phyloP scores from a whole-genome alignment of 2,329 filamentous ascomycete species.

The Xylariaceae sp. region DNA sequence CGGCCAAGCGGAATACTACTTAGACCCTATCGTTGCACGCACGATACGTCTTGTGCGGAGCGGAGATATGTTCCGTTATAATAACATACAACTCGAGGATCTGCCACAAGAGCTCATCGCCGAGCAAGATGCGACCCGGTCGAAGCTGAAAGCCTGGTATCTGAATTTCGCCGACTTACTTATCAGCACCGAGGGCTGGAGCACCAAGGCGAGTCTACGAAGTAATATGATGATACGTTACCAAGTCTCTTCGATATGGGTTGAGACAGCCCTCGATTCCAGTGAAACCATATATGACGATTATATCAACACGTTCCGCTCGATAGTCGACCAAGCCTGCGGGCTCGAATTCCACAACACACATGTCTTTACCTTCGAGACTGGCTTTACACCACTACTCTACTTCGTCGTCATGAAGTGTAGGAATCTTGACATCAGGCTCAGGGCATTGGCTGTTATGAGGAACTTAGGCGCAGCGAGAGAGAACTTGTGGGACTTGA shows the following conservation, averaged over 20 bases:
- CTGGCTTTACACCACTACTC: slow-evolving; percentile 38
- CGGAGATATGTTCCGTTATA: slow-evolving; percentile 29
- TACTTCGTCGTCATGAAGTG: slow-evolving; percentile 40
- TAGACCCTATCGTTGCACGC: slow-evolving; percentile 31
- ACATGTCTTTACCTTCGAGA: slow-evolving; percentile 40
- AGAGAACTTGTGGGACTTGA: slow-evolving; percentile 39
- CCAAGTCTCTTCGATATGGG: slow-evolving; percentile 35
- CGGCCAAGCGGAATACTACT: slow-evolving; percentile 29
- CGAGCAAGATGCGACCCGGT: slow-evolving; percentile 22
- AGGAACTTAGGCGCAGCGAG: slow-evolving; percentile 27
- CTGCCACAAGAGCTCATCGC: slow-evolving; percentile 18
- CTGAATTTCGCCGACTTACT: slow-evolving; percentile 23
- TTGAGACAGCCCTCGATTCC: slow-evolving; percentile 26
- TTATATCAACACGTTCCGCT: slow-evolving; percentile 29
- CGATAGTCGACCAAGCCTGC: slow-evolving; percentile 29
- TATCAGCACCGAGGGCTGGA: not conserved
- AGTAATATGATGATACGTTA: slow-evolving; percentile 31
- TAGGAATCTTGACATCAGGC: slow-evolving; percentile 35
- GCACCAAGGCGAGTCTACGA: slow-evolving; percentile 2
- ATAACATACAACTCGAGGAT: slow-evolving; percentile 8
- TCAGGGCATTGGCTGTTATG: slow-evolving; percentile 35
- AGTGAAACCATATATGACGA: slow-evolving; percentile 37
- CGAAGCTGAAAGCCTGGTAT: slow-evolving; percentile 31
- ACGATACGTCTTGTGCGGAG: slow-evolving; percentile 31
- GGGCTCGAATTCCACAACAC: slow-evolving; percentile 11